These are phyloP conservation scores for Mucor indicus DNA, from an alignment of 371 early-diverging fungal species.

Conservation along the genomic window DNA sequence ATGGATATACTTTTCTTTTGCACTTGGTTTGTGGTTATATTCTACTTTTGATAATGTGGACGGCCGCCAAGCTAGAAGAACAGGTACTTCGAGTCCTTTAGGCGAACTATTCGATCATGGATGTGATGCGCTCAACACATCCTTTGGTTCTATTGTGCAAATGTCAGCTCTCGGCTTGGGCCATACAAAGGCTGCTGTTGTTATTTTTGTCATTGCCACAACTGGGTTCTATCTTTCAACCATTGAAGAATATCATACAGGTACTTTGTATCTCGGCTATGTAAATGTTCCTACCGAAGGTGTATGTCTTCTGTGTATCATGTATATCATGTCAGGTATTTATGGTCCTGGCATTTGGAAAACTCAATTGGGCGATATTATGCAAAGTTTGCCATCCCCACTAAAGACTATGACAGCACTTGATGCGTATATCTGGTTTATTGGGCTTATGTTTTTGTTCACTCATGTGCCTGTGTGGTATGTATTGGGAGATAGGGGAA, in stretches of 20 bases:
- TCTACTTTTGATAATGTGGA: constrained; percentile 97
- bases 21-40: constrained; percentile 89
- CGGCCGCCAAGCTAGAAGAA: constrained; percentile 97
- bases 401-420: too few species aligned
- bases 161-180: constrained; percentile 83
- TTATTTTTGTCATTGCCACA: constrained; percentile 66
- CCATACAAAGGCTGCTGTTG: constrained; percentile 64
- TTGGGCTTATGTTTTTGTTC: constrained; percentile 59
- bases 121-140: constrained; percentile 91
- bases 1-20: constrained; percentile 64
- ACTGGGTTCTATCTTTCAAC: constrained; percentile 90
- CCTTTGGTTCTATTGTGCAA: constrained; percentile 83
- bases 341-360: constrained; percentile 43
- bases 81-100: constrained; percentile 86
- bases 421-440: constrained; percentile 55
- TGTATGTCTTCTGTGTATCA: constrained; percentile 71
- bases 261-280: constrained; percentile 86
- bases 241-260: constrained; percentile 96
- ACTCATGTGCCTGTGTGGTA: constrained; percentile 72
- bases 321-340: constrained; percentile 71
- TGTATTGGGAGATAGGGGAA: neutral
- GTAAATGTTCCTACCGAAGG: constrained; percentile 97
- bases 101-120: constrained; percentile 97
- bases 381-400: constrained; percentile 41
- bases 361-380: constrained; percentile 14